Base-by-base conservation (phyloP, 306 rosid species). In the Canavalia gladiata region DNA sequence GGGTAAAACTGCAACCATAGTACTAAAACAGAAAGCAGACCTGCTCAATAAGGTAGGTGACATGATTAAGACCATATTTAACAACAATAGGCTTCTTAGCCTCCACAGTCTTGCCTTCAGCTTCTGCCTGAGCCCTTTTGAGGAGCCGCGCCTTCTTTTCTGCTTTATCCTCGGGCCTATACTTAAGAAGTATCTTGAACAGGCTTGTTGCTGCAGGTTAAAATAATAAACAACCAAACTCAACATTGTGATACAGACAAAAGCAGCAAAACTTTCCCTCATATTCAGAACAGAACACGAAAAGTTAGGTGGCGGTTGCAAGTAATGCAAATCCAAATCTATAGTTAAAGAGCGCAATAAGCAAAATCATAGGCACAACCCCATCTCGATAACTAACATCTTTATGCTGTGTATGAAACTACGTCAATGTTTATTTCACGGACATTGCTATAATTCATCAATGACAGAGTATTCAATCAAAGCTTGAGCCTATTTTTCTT, bases 11-110 rank as follows among this genome's bases (percentile, higher is more conserved):
- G 2, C 49, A 28, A 47, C 1, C 1, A 39, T 37, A 56, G 11
- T 13, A 7, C 39, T 37, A 12, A 49, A 10, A 30, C 1, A n/a
- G 12, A 58, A 30, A 3, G 72, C 41, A 52, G 5, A 57, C 97
- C 94, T 90, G 93, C 87, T 91, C 97, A 3, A 93, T 93, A 51
- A 91, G 94, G 87, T 86, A 91, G 63, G 97, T 91, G 3, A 91
- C 92, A 28, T 90, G 97, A 75, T 93, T 93, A 65, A 93, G 97
- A 56, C 97, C 97, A 84, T 91, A 93, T 42, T 93, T 93, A 64
- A 91, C 91, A 43, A 83, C 81, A 47, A 93, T 87, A 0, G 97
- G 92, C 75, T 93, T 91, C 86, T 93, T 90, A 2, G 92, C 86
- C 41, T 93, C 97, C 0, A 63, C 31, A 2, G 94, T 55, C 72